These are phyloP conservation scores for Aspergillus biplanus DNA, from an alignment of 495 filamentous ascomycete genomes.

Conservation along the genomic window DNA sequence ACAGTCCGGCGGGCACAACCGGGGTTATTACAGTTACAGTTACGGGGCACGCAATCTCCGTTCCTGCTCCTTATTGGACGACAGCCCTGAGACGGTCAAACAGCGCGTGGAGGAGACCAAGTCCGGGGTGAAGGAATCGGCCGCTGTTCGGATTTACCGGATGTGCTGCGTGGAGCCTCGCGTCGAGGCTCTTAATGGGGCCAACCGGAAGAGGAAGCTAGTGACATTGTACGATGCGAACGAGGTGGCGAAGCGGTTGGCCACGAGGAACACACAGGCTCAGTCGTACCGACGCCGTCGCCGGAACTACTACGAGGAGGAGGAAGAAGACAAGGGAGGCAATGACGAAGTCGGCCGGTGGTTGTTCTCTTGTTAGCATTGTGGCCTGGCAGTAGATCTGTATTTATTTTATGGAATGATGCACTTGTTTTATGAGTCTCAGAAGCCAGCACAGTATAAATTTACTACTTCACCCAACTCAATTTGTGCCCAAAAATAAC, in stretches of 20 bases:
- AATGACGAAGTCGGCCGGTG: slow-evolving; percentile 16
- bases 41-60: not conserved
- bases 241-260: slow-evolving; percentile 68
- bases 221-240: slow-evolving; percentile 74
- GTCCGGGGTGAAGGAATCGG: slow-evolving; percentile 7
- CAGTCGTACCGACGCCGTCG: not conserved
- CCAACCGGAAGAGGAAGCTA: slow-evolving; percentile 55
- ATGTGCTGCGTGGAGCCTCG: slow-evolving; percentile 28
- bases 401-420: not conserved
- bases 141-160: slow-evolving; percentile 18
- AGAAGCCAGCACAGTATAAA: no score
- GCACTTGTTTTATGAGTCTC: no score
- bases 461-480: no score
- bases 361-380: not conserved
- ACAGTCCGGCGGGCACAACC: not conserved
- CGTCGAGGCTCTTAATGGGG: not conserved
- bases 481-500: no score
- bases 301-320: not conserved
- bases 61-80: slow-evolving; percentile 8
- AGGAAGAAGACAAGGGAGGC: slow-evolving; percentile 9
- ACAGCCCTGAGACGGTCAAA: slow-evolving; percentile 29
- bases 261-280: slow-evolving; percentile 31
- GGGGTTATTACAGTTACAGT: not conserved
- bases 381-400: not conserved
- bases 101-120: not conserved